Percentiles rank a stretch among this genome's conserved stretches.
Evolutionary conservation across 2,329 filamentous ascomycete species (phyloP).

Genomic region (Calonectria hongkongensis): DNA sequence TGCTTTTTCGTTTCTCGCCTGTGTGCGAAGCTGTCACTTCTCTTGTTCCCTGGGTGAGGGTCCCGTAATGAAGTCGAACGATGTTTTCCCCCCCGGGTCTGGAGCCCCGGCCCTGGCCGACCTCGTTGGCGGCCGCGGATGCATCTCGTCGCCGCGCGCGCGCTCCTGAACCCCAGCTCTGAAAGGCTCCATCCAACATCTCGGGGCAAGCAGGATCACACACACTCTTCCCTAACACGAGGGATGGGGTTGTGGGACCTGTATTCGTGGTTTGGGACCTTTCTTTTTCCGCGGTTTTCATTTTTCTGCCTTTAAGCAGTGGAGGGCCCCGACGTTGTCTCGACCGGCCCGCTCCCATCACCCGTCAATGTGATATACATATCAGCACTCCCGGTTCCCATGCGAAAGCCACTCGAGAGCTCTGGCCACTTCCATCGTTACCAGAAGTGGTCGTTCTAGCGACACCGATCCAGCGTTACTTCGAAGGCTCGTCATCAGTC

Average conservation of each 20-base stretch:
- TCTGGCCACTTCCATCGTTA: constrained; percentile 37
- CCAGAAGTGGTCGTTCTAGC: constrained; percentile 38
- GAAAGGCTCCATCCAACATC: constrained; percentile 30
- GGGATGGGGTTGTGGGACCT: constrained; percentile 36
- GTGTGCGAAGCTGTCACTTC: constrained; percentile 52
- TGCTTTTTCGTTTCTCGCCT: constrained; percentile 34
- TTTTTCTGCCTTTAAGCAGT: constrained; percentile 30
- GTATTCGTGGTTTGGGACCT: constrained; percentile 20
- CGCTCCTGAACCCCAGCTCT: constrained; percentile 23
- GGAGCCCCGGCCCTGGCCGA: constrained; percentile 37
- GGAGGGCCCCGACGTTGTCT: constrained; percentile 29
- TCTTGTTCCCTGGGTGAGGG: constrained; percentile 38
- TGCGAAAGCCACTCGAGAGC: constrained; percentile 25
- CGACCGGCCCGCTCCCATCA: constrained; percentile 22
- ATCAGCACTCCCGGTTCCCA: constrained; percentile 41
- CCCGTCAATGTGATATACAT: constrained; percentile 38
- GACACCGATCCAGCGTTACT: constrained; percentile 11
- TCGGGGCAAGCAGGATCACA: constrained; percentile 24
- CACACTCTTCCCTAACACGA: constrained; percentile 25
- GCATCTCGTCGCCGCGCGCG: constrained; percentile 30
- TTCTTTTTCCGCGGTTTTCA: constrained; percentile 24
- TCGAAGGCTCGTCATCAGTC: constrained; percentile 8
- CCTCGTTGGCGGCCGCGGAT: constrained; percentile 35
- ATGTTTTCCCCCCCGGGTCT: constrained; percentile 44
- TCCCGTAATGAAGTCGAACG: constrained; percentile 45